phyloP scores from a whole-genome alignment of 179 eudicot genomes.

The Patellifolia procumbens region DNA sequence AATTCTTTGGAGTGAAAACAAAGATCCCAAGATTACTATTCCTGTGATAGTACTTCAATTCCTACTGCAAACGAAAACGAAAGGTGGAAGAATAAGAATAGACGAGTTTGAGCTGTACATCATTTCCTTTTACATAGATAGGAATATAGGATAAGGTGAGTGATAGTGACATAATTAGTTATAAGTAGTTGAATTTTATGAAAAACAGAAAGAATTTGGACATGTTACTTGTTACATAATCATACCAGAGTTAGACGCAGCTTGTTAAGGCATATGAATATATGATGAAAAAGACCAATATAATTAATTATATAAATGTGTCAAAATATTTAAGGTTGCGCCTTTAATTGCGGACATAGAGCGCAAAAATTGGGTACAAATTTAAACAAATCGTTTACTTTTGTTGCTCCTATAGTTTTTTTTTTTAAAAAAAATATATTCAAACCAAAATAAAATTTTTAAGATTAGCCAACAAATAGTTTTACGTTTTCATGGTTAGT shows the following conservation, averaged over 20 bases:
- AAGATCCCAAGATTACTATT: too few species aligned
- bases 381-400: neutral
- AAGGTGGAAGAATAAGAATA: neutral
- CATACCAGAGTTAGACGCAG: neutral
- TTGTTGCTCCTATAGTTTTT: neutral
- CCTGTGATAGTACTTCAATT: too few species aligned
- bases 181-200: neutral
- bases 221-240: neutral
- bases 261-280: neutral
- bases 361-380: neutral
- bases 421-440: neutral
- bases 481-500: too few species aligned
- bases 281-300: constrained; percentile 3
- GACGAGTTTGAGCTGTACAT: neutral
- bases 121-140: neutral
- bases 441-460: too few species aligned
- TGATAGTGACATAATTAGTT: neutral
- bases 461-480: too few species aligned
- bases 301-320: too few species aligned
- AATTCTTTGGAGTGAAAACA: too few species aligned
- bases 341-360: constrained; percentile 1
- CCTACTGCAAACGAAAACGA: neutral
- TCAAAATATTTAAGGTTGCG: neutral
- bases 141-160: neutral
- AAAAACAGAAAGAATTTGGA: neutral